A percentile compares a stretch with the other conserved stretches of the same genome.
Conservation (phyloP, 768 basidiomycete genomes). For the Galerina marginata region DNA sequence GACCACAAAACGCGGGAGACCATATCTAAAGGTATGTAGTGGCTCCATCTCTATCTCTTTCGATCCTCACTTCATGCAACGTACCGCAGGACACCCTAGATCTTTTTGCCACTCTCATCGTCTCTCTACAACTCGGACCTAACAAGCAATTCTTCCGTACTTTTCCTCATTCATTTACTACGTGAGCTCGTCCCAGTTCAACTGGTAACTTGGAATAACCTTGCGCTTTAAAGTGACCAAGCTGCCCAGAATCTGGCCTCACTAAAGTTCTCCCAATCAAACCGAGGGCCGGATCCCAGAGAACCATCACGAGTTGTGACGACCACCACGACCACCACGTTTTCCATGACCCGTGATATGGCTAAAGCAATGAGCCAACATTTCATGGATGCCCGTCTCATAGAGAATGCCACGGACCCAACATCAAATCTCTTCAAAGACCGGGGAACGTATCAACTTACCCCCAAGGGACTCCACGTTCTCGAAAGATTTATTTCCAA, state of each 20-base stretch:
- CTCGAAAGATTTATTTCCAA: conserved; percentile 99
- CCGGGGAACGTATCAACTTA: conserved; percentile 93
- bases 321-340: conserved; percentile 98
- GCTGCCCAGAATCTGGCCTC: conserved; percentile 92
- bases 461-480: conserved; percentile 97
- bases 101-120: conserved; percentile 95
- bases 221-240: conserved; percentile 73
- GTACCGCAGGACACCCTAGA: conserved; percentile 89
- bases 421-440: conserved; percentile 94
- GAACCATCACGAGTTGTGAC: conserved; percentile 98
- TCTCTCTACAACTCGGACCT: conserved; percentile 85
- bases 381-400: conserved; percentile 98
- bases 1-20: conserved; percentile 94
- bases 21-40: conserved; percentile 81
- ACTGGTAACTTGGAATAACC: conserved; percentile 18
- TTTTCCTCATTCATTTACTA: conserved; percentile 93
- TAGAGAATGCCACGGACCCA: conserved; percentile 95
- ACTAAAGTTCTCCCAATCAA: conserved; percentile 98
- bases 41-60: conserved; percentile 2
- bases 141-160: conserved; percentile 97
- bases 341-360: conserved; percentile 99
- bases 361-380: conserved; percentile 99
- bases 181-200: conserved; percentile 59
- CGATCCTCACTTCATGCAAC: conserved; percentile 14
- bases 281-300: conserved; percentile 96